phyloP scores from a whole-genome alignment of 768 basidiomycete genomes.

The Ramaria rubella region DNA sequence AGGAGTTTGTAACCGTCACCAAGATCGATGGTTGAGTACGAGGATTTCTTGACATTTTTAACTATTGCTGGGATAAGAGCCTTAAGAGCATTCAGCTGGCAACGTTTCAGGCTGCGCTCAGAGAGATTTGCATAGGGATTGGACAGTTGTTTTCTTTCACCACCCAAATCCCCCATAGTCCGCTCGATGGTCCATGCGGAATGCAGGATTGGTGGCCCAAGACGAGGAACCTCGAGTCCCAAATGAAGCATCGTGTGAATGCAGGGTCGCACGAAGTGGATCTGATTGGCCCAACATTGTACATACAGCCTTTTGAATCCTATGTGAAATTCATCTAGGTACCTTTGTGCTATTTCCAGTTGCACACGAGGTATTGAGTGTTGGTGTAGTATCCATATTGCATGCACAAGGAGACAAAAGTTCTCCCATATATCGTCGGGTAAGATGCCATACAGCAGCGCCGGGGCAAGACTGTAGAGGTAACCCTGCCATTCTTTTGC shows the following conservation, averaged over 20 bases:
- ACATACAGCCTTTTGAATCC: background rate
- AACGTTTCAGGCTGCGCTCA: background rate
- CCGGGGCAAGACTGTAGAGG: conserved; percentile 28
- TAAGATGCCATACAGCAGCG: conserved; percentile 24
- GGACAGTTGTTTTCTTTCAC: background rate
- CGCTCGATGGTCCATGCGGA: background rate
- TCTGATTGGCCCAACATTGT: background rate
- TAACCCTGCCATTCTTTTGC: conserved; percentile 22
- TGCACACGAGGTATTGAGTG: background rate
- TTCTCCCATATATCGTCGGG: conserved; percentile 18
- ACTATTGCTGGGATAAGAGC: background rate
- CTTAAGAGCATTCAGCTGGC: background rate
- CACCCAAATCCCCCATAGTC: background rate
- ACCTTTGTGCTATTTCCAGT: background rate
- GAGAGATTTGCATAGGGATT: conserved; percentile 1
- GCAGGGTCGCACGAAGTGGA: conserved; percentile 3
- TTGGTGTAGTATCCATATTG: background rate
- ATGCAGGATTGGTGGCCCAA: background rate
- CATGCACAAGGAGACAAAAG: conserved; percentile 13
- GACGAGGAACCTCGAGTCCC: background rate
- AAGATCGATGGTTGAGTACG: too few relatives aligned
- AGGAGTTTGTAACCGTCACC: too few relatives aligned
- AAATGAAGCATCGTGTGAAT: conserved; percentile 5
- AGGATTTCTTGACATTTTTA: too few relatives aligned
- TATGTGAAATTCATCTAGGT: background rate